These are phyloP conservation scores for Nyssa sinensis DNA, from an alignment of 148 eudicot genomes.

Conservation along the genomic window DNA sequence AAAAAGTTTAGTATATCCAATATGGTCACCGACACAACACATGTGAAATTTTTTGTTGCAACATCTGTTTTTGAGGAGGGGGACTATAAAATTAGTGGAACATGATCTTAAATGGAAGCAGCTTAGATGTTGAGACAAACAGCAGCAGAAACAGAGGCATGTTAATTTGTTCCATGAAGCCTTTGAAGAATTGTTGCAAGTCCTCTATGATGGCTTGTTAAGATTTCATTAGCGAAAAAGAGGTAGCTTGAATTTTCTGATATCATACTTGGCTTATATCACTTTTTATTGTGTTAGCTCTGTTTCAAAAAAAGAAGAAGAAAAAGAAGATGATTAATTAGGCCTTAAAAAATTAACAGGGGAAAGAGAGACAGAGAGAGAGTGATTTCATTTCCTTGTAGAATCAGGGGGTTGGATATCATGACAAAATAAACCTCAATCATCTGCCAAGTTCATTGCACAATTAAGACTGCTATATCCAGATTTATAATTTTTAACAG, in stretches of 20 bases:
- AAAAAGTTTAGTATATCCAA: too few relatives aligned
- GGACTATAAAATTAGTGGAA: neutral
- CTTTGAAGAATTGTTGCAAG: neutral
- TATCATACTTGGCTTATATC: neutral
- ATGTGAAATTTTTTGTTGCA: neutral
- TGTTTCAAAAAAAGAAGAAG: neutral
- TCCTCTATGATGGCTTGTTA: neutral
- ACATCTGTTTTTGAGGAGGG: neutral
- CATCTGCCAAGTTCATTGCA: neutral
- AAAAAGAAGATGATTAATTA: too few relatives aligned
- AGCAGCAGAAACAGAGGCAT: constrained; percentile 1
- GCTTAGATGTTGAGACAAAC: neutral
- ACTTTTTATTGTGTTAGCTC: neutral
- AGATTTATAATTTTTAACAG: too few relatives aligned
- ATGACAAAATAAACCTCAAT: too few relatives aligned
- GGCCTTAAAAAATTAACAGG: too few relatives aligned
- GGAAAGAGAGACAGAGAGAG: too few relatives aligned
- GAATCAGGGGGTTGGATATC: too few relatives aligned
- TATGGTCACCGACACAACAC: neutral
- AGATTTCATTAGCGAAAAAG: too few relatives aligned
- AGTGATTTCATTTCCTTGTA: too few relatives aligned
- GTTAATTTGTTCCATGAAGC: neutral
- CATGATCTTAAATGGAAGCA: neutral
- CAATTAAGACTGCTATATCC: neutral
- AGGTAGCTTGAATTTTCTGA: neutral